A percentile compares a stretch with the other conserved stretches of the same genome.
Conservation (phyloP, 768 basidiomycete species). For the Kwoniella shandongensis region DNA sequence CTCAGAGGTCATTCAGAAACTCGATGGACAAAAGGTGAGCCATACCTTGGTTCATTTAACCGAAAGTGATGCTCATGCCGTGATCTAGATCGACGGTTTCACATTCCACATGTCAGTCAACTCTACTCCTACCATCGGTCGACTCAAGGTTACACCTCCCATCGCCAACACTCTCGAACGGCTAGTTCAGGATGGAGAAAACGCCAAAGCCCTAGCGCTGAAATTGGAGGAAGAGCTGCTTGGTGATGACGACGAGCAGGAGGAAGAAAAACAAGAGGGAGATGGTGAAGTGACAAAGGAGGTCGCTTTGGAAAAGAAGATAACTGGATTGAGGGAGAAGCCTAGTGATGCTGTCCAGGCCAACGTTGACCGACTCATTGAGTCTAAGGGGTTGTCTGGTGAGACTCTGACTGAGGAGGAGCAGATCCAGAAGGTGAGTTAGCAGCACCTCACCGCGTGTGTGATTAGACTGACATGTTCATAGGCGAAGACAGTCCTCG, state of each 20-base stretch:
- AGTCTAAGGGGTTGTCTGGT: conserved; percentile 62
- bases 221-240: conserved; percentile 69
- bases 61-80: conserved; percentile 2
- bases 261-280: conserved; percentile 44
- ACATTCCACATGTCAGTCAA: conserved; percentile 78
- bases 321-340: conserved; percentile 55
- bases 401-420: conserved; percentile 56
- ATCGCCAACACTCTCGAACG: conserved; percentile 76
- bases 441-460: background rate
- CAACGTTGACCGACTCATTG: conserved; percentile 73
- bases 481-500: conserved; percentile 77
- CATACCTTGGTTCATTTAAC: background rate
- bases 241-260: conserved; percentile 18
- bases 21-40: conserved; percentile 81
- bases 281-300: conserved; percentile 55
- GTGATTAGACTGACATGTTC: conserved; percentile 49
- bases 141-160: conserved; percentile 77
- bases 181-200: conserved; percentile 74
- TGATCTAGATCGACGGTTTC: conserved; percentile 81
- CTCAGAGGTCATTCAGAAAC: conserved; percentile 65
- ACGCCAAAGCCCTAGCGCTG: conserved; percentile 68
- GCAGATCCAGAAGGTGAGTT: conserved; percentile 24
- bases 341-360: conserved; percentile 80
- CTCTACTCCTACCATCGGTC: conserved; percentile 65
- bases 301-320: conserved; percentile 36